Conservation (phyloP, 2,329 filamentous ascomycete species). For the Pseudogymnoascus sp. region DNA sequence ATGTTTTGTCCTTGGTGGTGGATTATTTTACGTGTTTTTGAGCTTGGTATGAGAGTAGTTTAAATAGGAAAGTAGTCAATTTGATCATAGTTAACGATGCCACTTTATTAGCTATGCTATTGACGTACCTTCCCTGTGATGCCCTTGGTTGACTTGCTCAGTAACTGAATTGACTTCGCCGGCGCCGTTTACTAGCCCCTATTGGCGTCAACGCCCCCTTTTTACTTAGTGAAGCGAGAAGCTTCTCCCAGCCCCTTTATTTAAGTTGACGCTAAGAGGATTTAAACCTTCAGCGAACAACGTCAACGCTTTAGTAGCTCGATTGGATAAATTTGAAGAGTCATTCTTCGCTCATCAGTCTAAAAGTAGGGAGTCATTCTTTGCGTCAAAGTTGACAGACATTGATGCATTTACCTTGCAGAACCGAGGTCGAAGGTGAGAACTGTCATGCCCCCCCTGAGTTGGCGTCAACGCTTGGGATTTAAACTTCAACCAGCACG, state of each 20-base stretch:
- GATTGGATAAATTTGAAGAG: background rate
- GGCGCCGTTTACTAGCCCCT: background rate
- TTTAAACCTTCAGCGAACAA: background rate
- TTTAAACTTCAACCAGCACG: background rate
- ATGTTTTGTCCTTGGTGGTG: background rate
- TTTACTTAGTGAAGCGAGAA: background rate
- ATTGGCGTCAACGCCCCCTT: background rate
- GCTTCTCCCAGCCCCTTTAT: background rate
- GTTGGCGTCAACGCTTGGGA: background rate
- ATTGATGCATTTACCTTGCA: background rate
- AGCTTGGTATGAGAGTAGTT: background rate
- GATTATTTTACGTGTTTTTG: background rate
- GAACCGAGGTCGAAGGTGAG: background rate
- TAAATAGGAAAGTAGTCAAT: background rate
- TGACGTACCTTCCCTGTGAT: background rate
- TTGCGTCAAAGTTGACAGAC: background rate
- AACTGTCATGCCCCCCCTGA: background rate
- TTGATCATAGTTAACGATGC: constrained; percentile 22
- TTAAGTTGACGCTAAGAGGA: background rate
- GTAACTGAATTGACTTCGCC: background rate
- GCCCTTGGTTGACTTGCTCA: background rate
- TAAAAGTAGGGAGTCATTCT: background rate
- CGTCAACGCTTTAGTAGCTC: background rate
- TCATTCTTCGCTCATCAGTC: background rate
- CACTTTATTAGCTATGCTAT: background rate